Conservation (phyloP, 495 filamentous ascomycete species). For the Cenococcum geophilum region DNA sequence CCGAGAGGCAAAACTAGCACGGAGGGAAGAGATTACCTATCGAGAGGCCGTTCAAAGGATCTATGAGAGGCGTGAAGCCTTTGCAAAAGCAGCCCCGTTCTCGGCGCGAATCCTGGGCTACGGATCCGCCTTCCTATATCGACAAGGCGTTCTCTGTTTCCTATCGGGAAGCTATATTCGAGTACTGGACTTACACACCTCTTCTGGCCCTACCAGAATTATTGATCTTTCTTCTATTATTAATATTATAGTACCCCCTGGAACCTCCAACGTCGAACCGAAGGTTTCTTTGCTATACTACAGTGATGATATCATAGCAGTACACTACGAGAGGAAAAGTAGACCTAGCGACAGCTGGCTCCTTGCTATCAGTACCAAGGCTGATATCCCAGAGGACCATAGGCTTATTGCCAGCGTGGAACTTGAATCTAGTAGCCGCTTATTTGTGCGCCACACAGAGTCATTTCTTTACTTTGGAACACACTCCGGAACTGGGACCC, state of each 20-base stretch:
- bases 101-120: conserved; percentile 54
- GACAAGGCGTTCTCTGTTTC: conserved; percentile 59
- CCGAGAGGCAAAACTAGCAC: conserved; percentile 53
- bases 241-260: conserved; percentile 39
- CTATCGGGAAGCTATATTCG: conserved; percentile 52
- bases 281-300: conserved; percentile 58
- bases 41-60: conserved; percentile 53
- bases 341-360: conserved; percentile 46
- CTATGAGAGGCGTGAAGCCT: conserved; percentile 55
- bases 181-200: conserved; percentile 54
- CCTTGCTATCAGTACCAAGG: conserved; percentile 51
- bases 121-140: conserved; percentile 57
- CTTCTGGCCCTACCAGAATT: conserved; percentile 28
- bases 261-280: conserved; percentile 30
- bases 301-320: conserved; percentile 54
- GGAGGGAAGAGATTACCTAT: conserved; percentile 43
- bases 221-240: conserved; percentile 57
- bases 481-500: conserved; percentile 46
- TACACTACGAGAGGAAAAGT: conserved; percentile 38
- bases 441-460: conserved; percentile 64
- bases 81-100: conserved; percentile 58
- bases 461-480: conserved; percentile 64
- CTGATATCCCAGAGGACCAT: conserved; percentile 13
- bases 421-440: conserved; percentile 46
- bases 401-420: conserved; percentile 41